phyloP scores from a whole-genome alignment of 805 yeast genomes.

The Saccharomyces jurei region DNA sequence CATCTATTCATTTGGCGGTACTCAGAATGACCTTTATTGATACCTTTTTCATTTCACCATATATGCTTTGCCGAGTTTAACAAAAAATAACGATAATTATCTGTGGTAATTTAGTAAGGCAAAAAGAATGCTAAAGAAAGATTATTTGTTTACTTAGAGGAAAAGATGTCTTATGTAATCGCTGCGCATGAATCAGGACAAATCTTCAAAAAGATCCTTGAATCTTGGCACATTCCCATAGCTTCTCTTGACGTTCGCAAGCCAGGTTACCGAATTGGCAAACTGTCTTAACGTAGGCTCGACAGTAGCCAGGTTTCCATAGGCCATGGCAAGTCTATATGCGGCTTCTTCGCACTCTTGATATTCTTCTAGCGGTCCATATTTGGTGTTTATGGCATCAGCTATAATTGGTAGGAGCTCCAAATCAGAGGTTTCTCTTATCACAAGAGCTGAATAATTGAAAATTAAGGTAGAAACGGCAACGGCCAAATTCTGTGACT shows the following conservation, averaged over 20 bases:
- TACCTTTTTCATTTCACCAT: neutral
- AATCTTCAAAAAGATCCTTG: slow-evolving; percentile 15
- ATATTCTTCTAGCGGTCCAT: slow-evolving; percentile 24
- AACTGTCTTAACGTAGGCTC: slow-evolving; percentile 27
- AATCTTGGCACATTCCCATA: slow-evolving; percentile 21
- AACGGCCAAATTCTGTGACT: slow-evolving; percentile 29
- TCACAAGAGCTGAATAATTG: slow-evolving; percentile 38
- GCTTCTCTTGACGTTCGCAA: slow-evolving; percentile 14
- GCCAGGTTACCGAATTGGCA: slow-evolving; percentile 28
- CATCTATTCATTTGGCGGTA: neutral
- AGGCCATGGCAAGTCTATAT: slow-evolving; percentile 54
- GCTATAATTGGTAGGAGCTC: slow-evolving; percentile 28
- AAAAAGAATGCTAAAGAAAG: neutral
- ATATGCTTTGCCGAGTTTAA: neutral
- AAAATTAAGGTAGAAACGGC: slow-evolving; percentile 44
- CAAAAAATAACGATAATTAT: neutral
- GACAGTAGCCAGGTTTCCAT: slow-evolving; percentile 47
- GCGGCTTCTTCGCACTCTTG: slow-evolving; percentile 52
- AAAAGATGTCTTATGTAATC: neutral
- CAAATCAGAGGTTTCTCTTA: slow-evolving; percentile 18
- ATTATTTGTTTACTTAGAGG: neutral
- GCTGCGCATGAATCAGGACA: neutral
- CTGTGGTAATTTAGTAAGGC: neutral
- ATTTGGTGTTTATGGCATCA: slow-evolving; percentile 24
- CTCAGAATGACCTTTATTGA: neutral